Evolutionary conservation across 148 eudicot species (phyloP), one percentile per base, ranked within the genome.

Genomic region (Nepenthes mirabilis): DNA sequence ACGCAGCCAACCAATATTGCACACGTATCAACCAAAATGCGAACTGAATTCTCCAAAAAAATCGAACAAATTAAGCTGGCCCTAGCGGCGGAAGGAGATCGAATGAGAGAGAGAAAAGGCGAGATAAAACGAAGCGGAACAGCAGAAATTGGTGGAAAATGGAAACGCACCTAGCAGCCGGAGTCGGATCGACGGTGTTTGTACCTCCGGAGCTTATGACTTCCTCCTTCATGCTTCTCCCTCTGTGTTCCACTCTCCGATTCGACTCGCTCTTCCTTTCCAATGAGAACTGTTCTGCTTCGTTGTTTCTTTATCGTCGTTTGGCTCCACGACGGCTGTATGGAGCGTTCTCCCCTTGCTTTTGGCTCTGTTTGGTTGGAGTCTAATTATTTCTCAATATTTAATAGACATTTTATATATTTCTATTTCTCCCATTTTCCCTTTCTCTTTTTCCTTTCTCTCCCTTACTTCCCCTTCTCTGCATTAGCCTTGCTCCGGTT

Each of bases 151-250:
- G 23, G 23, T 23, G 45, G 4, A 40, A 40, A 40, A 40, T 40
- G 4, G 45, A 3, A 23, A 40, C 45, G 45, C 45, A 85, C 91
- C 91, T 85, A 14, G 87, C 91, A 9, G 87, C 87, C 36, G 91
- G 84, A 53, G 91, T 85, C 12, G 77, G 87, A 76, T 85, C 83
- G 14, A 71, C 66, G 7, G 79, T 54, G 65, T 72, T 72, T 10
- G 76, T 67, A 36, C 72, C 76, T 33, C 76, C 76, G 61, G 91
- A 85, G 79, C 91, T 85, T 11, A 77, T 75, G n/a, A 72, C 91
- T 68, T 85, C 91, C 56, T 83, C 90, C 63, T 68, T 79, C 87
- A 82, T 71, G 43, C 59, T 43, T 48, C 14, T 43, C 73, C 83
- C 65, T 67, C 70, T 78, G 71, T 60, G 52, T 48, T 56, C 68